Conservation (phyloP, 176 grass and related monocot species). For the Hordeum marinum region DNA sequence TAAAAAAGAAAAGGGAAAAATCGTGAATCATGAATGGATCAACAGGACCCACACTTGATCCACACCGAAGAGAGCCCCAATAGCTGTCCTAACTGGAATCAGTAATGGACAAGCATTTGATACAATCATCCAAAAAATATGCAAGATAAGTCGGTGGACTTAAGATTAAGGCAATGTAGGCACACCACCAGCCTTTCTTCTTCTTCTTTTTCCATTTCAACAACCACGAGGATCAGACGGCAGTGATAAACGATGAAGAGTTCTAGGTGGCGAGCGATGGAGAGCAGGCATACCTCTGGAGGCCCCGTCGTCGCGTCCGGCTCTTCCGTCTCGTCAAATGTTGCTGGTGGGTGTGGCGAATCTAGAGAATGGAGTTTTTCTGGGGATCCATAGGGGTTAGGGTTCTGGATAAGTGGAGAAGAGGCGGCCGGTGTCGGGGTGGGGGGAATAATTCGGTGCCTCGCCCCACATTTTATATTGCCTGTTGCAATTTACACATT, state of each 20-base stretch:
- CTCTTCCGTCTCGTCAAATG: not conserved
- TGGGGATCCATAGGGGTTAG: not conserved
- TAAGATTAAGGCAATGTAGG: not conserved
- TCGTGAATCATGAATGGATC: not conserved
- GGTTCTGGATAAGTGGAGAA: not conserved
- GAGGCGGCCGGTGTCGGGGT: not conserved
- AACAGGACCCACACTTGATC: not conserved
- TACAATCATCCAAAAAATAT: not conserved
- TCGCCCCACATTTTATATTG: too few relatives aligned
- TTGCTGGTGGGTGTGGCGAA: not conserved
- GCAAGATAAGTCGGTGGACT: not conserved
- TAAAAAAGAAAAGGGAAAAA: too few relatives aligned
- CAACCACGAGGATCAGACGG: not conserved
- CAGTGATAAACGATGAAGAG: not conserved
- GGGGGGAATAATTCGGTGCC: not conserved
- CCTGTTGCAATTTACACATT: too few relatives aligned
- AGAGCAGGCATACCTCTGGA: not conserved
- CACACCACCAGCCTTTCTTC: not conserved
- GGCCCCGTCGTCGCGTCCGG: not conserved
- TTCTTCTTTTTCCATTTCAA: not conserved
- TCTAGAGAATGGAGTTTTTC: not conserved
- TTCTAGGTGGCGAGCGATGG: not conserved
- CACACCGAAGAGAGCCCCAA: not conserved
- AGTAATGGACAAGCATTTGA: not conserved
- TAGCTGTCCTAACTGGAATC: not conserved